Base-by-base conservation (phyloP, 2,329 filamentous ascomycete species). In the Paecilomyces variotii region DNA sequence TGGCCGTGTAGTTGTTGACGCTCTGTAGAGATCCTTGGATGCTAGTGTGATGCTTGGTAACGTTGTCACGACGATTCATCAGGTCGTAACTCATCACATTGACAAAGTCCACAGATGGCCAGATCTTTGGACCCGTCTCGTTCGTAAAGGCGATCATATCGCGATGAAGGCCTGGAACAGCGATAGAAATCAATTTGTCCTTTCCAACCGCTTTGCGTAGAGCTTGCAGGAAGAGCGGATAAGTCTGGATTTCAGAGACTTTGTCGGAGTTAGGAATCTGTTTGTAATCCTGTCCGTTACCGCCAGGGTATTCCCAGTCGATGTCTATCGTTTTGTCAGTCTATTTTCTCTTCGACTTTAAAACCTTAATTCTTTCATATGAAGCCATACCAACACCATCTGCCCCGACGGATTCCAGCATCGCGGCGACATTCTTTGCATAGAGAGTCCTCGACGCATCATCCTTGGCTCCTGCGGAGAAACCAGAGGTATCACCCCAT, bases 81-180 rank as follows among this genome's bases (percentile, higher is more conserved):
- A 90, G 69, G 67, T 90, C 87, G 69, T 90, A 90, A 1, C 82
- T 80, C 87, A 89, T 89, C 62, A 90, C 66, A 64, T 89, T 89
- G 66, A 89, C 77, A 66, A 85, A 87, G 68, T 90, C 85, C 19
- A 89, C 80, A 1, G 78, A 76, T 11, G 74, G 68, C 75, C 82
- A 83, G 63, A 89, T 87, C 58, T 78, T 73, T 1, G 84, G 84
- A 0, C 84, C 77, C 6, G 82, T 82, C 26, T 79, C 71, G 4
- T 74, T 61, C 0, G 80, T 87, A 67, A 83, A 89, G n/a, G 84
- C 86, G 3, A 89, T 80, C 84, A 89, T 87, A 66, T 90, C 87
- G 12, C 75, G 74, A 45, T 78, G 74, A 14, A 83, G 78, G 1
- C 83, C 87, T 0, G 87, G 87, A 0, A 87, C 84, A 2, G 87